phyloP scores from a whole-genome alignment of 305 asterid genomes.

The Fraxinus ornus region DNA sequence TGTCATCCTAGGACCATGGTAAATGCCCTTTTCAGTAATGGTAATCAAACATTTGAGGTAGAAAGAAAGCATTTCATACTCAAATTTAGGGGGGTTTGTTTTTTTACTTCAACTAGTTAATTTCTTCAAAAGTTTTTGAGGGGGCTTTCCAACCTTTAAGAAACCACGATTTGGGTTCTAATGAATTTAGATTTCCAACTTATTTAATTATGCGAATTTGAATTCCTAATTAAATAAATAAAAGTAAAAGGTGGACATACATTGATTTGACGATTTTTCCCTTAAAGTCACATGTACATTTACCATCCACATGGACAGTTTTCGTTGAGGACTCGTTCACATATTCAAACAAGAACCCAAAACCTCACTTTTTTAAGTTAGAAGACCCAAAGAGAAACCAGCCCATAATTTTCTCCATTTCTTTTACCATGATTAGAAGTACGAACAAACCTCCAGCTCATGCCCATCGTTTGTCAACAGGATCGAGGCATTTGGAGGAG shows the following conservation, averaged over 20 bases:
- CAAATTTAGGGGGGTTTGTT: no score
- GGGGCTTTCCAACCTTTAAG: not conserved
- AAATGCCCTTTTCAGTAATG: not conserved
- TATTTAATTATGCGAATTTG: not conserved
- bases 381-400: not conserved
- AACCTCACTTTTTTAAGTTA: not conserved
- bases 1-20: not conserved
- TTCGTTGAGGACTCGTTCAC: not conserved
- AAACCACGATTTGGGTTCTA: not conserved
- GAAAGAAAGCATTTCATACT: not conserved
- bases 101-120: not conserved
- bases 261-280: not conserved
- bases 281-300: not conserved
- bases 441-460: not conserved
- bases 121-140: not conserved
- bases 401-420: not conserved
- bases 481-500: conserved; percentile 81
- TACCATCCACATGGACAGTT: not conserved
- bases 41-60: not conserved
- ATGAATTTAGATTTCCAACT: not conserved
- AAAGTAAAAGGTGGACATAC: not conserved
- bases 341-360: not conserved
- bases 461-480: conserved; percentile 30
- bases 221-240: not conserved
- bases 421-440: not conserved